A percentile compares a stretch with the other conserved stretches of the same genome.
Evolutionary conservation across 257 asterid species (phyloP).

Genomic region (Leonotis leonurus): DNA sequence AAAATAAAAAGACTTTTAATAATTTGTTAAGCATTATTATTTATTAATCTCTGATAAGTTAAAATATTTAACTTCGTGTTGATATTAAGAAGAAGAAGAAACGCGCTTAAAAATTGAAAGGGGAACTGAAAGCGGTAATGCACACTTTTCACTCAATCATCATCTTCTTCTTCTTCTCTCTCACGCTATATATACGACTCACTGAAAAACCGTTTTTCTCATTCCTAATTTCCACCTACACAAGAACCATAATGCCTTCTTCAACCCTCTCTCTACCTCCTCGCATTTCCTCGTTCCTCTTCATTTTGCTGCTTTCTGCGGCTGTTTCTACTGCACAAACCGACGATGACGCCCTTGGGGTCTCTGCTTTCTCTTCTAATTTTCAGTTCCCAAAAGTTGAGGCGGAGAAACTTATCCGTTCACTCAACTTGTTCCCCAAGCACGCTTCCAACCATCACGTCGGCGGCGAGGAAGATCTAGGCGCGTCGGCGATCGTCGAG

Average conservation of each 20-base stretch:
- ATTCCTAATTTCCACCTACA: background rate
- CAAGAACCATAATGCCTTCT: conserved; percentile 18
- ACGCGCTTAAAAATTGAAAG: no score
- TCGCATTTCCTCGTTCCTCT: background rate
- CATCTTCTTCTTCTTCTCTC: background rate
- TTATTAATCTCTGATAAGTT: no score
- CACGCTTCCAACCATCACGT: conserved; percentile 33
- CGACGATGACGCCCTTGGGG: background rate
- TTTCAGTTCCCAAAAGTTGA: conserved; percentile 21
- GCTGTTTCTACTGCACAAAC: conserved; percentile 16
- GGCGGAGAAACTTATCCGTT: conserved; percentile 40
- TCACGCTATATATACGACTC: conserved; percentile 5
- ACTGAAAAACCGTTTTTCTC: background rate
- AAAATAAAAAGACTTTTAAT: no score
- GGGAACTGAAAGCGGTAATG: background rate
- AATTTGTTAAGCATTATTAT: no score
- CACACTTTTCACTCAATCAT: conserved; percentile 22
- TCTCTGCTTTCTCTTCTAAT: conserved; percentile 13
- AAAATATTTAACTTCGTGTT: no score
- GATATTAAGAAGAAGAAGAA: background rate
- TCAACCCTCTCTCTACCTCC: background rate
- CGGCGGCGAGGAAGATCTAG: background rate
- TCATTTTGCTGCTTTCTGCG: conserved; percentile 4
- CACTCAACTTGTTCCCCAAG: conserved; percentile 56
- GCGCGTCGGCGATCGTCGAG: conserved; percentile 39